A percentile compares a stretch with the other conserved stretches of the same genome.
Conservation (phyloP, 495 filamentous ascomycete genomes). For the Aspergillus conjunctus region DNA sequence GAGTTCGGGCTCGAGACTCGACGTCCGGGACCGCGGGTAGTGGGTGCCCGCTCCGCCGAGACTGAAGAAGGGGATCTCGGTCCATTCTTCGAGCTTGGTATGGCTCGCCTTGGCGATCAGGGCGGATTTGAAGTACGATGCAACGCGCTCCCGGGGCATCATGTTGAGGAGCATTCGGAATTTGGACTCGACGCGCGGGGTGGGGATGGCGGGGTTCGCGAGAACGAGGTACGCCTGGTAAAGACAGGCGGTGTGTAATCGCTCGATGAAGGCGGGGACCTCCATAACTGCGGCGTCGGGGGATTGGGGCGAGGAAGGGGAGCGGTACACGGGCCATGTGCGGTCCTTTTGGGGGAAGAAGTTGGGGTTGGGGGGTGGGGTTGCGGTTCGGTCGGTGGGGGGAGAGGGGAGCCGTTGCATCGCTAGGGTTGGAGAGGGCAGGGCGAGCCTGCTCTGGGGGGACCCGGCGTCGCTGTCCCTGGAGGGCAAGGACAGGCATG, state of each 20-base stretch:
- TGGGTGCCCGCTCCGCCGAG: conserved; percentile 69
- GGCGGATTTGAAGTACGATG: conserved; percentile 43
- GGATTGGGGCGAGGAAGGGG: conserved; percentile 4
- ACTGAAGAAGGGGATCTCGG: conserved; percentile 60
- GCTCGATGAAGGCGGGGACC: conserved; percentile 57
- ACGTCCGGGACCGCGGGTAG: conserved; percentile 40
- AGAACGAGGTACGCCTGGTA: conserved; percentile 63
- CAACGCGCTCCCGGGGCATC: conserved; percentile 52
- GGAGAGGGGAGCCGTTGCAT: conserved; percentile 1
- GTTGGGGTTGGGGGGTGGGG: neutral
- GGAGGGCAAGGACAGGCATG: conserved; percentile 29
- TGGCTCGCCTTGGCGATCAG: conserved; percentile 25
- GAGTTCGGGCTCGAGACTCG: conserved; percentile 29
- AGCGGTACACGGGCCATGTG: conserved; percentile 3
- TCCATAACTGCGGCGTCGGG: conserved; percentile 53
- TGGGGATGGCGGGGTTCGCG: conserved; percentile 50
- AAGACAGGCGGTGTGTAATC: conserved; percentile 62
- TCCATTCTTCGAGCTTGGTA: conserved; percentile 54
- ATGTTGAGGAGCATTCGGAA: conserved; percentile 69
- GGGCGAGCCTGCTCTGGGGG: conserved; percentile 4
- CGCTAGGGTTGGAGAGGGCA: neutral
- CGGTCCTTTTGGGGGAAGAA: conserved; percentile 1
- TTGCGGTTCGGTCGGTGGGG: neutral
- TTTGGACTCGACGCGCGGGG: conserved; percentile 52
- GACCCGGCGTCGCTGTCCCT: conserved; percentile 10